Percentiles rank a stretch among this genome's conserved stretches.
These are phyloP conservation scores for Acanthamoeba healyi DNA, from an alignment of 208 protist genomes.

Conservation along the genomic window DNA sequence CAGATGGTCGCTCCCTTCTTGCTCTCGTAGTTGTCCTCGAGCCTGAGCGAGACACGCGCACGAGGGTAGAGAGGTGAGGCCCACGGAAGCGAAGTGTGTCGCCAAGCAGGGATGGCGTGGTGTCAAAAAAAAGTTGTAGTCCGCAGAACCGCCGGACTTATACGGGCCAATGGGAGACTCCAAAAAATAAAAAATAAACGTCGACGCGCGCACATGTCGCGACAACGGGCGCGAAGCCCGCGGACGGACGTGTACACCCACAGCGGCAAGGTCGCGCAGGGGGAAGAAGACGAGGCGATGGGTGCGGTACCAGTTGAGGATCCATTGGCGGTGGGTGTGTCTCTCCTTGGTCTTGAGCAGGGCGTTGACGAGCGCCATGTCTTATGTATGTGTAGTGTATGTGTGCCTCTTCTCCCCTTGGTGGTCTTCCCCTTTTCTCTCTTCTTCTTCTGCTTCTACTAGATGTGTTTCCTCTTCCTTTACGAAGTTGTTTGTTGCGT, in stretches of 20 bases:
- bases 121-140: neutral
- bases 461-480: slow-evolving; percentile 7
- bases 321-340: slow-evolving; percentile 68
- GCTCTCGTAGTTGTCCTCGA: slow-evolving; percentile 70
- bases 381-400: neutral
- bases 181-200: neutral
- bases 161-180: neutral
- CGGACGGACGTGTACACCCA: neutral
- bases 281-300: neutral
- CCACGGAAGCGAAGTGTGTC: neutral
- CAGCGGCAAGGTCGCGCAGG: neutral
- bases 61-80: neutral
- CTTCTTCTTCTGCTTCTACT: neutral
- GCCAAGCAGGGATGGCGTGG: no score
- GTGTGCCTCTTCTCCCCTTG: neutral
- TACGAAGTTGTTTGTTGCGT: neutral
- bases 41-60: neutral
- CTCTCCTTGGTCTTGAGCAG: slow-evolving; percentile 72
- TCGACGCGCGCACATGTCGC: no score
- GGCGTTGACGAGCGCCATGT: slow-evolving; percentile 62
- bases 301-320: slow-evolving; percentile 9
- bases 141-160: neutral
- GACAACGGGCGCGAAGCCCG: neutral
- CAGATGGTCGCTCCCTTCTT: slow-evolving; percentile 32
- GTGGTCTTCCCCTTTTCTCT: neutral